Evolutionary conservation across 371 early-diverging fungal species (phyloP).

Genomic region (Apophysomyces variabilis): DNA sequence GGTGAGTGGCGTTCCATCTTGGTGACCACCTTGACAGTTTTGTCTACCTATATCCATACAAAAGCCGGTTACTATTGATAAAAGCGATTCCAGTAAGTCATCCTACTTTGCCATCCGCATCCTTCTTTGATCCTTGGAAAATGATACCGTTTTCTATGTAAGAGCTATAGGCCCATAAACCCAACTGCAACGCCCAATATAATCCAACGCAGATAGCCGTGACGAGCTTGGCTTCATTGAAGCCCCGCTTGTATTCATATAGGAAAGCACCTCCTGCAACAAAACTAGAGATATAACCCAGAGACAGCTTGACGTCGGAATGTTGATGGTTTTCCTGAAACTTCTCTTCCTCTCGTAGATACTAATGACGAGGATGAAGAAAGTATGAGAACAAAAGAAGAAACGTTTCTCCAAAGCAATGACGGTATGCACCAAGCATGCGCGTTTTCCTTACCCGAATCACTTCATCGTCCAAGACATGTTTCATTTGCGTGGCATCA

Average conservation of each 20-base stretch:
- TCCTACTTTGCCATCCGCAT: conserved; percentile 29
- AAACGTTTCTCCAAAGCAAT: neutral
- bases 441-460: conserved; percentile 29
- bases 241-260: conserved; percentile 46
- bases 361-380: conserved; percentile 16
- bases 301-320: conserved; percentile 43
- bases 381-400: neutral
- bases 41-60: conserved; percentile 15
- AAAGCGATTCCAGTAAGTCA: no score
- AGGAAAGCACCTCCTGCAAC: conserved; percentile 44
- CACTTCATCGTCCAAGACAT: conserved; percentile 51
- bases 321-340: conserved; percentile 40
- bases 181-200: conserved; percentile 39
- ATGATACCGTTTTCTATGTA: conserved; percentile 43
- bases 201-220: conserved; percentile 34
- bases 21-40: conserved; percentile 27
- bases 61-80: no score
- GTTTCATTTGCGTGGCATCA: conserved; percentile 42
- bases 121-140: conserved; percentile 37
- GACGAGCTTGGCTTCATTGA: conserved; percentile 34
- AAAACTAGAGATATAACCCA: conserved; percentile 46
- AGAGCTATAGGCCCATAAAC: conserved; percentile 26
- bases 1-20: conserved; percentile 34
- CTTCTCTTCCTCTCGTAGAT: conserved; percentile 21
- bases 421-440: no score